Conservation (phyloP, 208 protist species). For the Acanthamoeba healyi region DNA sequence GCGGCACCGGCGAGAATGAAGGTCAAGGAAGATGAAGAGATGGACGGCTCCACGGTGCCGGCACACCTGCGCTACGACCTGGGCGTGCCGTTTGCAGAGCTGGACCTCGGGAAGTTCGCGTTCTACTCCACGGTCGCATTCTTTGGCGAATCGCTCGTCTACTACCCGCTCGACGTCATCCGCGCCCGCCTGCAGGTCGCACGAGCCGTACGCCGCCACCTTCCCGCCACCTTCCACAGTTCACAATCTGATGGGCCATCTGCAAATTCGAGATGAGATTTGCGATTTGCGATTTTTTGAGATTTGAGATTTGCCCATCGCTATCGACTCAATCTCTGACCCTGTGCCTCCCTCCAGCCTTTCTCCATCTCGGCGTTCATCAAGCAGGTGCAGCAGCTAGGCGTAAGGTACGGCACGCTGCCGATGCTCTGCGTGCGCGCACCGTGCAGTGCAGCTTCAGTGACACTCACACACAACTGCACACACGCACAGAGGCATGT, state of each 20-base stretch:
- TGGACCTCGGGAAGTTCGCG: not conserved
- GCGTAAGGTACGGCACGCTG: not conserved
- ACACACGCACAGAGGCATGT: not conserved
- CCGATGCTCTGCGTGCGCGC: not conserved
- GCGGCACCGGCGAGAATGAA: not conserved
- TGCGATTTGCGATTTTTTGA: no score
- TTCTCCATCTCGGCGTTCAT: constrained; percentile 35
- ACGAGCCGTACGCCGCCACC: not conserved
- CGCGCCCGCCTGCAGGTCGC: not conserved
- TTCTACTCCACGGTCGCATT: not conserved
- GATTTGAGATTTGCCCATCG: not conserved
- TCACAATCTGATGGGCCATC: no score
- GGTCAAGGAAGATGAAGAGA: not conserved
- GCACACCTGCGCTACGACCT: not conserved
- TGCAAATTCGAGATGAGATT: no score
- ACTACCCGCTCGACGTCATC: constrained; percentile 30
- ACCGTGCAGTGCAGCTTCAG: no score
- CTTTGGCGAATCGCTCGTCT: constrained; percentile 36
- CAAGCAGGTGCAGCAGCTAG: not conserved
- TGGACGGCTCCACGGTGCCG: no score
- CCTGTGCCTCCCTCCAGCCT: not conserved
- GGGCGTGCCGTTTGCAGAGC: not conserved
- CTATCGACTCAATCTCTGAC: not conserved
- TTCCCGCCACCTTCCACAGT: not conserved
- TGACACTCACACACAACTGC: not conserved